These are phyloP conservation scores for Collybia sp. DNA, from an alignment of 768 basidiomycete genomes.

Conservation along the genomic window DNA sequence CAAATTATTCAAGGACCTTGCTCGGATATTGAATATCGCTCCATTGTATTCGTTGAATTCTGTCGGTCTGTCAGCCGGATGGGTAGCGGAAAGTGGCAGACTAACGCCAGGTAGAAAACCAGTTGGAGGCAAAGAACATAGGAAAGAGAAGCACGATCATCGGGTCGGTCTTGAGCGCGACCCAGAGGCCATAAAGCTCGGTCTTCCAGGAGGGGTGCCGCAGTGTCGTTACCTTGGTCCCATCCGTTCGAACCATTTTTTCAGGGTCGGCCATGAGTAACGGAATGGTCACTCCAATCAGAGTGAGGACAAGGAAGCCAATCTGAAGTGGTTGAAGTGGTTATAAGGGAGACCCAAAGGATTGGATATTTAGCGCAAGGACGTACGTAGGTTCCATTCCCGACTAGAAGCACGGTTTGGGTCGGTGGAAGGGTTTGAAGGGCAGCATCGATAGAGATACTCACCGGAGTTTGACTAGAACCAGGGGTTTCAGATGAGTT, in stretches of 20 bases:
- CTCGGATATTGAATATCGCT: conserved; percentile 75
- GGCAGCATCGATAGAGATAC: conserved; percentile 4
- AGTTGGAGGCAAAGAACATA: conserved; percentile 83
- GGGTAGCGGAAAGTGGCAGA: conserved; percentile 1
- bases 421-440: neutral
- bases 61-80: conserved; percentile 17
- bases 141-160: conserved; percentile 75
- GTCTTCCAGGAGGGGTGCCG: conserved; percentile 75
- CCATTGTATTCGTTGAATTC: conserved; percentile 80
- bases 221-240: conserved; percentile 56
- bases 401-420: conserved; percentile 33
- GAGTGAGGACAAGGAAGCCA: conserved; percentile 71
- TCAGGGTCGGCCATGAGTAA: conserved; percentile 67
- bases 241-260: conserved; percentile 73
- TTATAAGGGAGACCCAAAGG: neutral
- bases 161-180: conserved; percentile 66
- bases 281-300: conserved; percentile 64
- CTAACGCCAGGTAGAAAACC: conserved; percentile 85
- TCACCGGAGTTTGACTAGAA: conserved; percentile 34
- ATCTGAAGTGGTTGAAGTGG: conserved; percentile 41
- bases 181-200: conserved; percentile 67
- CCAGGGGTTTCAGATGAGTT: conserved; percentile 14
- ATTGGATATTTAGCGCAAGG: neutral
- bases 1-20: conserved; percentile 71
- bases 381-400: conserved; percentile 74